A percentile compares a stretch with the other conserved stretches of the same genome.
Evolutionary conservation across 345 rosid species (phyloP).

Genomic region (Salix exigua): DNA sequence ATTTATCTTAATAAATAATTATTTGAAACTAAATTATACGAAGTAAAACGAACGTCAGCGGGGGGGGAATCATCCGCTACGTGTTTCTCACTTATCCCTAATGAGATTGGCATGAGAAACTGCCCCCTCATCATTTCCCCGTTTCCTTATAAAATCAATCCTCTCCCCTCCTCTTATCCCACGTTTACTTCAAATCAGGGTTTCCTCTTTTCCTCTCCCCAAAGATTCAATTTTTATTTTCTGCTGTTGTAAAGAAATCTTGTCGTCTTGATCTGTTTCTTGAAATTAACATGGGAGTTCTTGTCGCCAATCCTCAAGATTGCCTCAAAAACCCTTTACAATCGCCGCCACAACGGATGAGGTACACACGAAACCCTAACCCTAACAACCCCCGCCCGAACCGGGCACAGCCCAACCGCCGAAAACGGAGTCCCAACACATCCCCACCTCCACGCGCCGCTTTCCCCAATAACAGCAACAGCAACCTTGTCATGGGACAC

Average conservation of each 20-base stretch:
- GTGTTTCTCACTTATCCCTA: neutral
- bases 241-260: neutral
- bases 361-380: slow-evolving; percentile 19
- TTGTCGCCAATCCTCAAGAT: slow-evolving; percentile 55
- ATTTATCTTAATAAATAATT: too few relatives aligned
- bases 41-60: too few relatives aligned
- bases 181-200: neutral
- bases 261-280: neutral
- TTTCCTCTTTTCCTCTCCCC: neutral
- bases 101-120: neutral
- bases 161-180: neutral
- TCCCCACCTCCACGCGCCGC: slow-evolving; percentile 21
- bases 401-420: slow-evolving; percentile 36
- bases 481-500: slow-evolving; percentile 35
- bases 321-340: slow-evolving; percentile 33
- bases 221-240: rapidly evolving
- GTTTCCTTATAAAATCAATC: neutral
- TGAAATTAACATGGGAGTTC: slow-evolving; percentile 52
- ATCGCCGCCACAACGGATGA: slow-evolving; percentile 21
- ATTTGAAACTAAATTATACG: too few relatives aligned
- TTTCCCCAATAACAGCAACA: slow-evolving; percentile 3
- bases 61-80: neutral
- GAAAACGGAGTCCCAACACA: slow-evolving; percentile 38
- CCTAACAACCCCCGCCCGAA: slow-evolving; percentile 20
- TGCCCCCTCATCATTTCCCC: neutral